Evolutionary conservation across 257 asterid species (phyloP), one percentile per base, ranked within the genome.

Genomic region (Primulina eburnea): DNA sequence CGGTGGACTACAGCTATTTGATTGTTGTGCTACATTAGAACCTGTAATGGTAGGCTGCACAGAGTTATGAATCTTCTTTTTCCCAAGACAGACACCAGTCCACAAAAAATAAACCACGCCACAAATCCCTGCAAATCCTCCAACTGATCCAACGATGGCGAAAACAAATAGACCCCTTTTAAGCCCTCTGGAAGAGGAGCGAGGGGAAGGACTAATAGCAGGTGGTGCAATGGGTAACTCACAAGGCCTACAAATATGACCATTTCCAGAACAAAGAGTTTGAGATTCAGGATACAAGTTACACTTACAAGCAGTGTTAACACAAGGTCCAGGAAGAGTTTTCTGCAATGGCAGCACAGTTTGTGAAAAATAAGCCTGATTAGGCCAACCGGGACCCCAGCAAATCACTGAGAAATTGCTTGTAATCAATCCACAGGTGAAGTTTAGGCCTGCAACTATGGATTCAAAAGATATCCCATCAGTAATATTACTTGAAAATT

Each of bases 371-470:
- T 73, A 69, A 65, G 65, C 73, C 43, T 20, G 80, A 65, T 66
- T 67, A 47, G 88, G 83, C 90, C 88, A 89, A 28, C 95, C 95
- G 4, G 86, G 82, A 3, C 97, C 97, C 97, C 96, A 91, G 79
- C 97, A 91, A 34, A 89, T 69, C 20, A 89, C 77, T 0, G 95
- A 84, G 40, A 91, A 84, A 79, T 89, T 84, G 72, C 76, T 76
- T 0, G 92, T 80, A 10, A 73, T 77, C 69, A 91, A 78, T 20
- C 97, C 97, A 61, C 97, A 91, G 32, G 89, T 85, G 74, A 87
- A 87, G 84, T 87, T 71, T 35, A 70, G 64, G 1, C 97, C 97
- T 26, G 97, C 87, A 64, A 77, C 81, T 35, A 91, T 84, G 2
- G 89, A 83, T 70, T 91, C 97, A 74, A 91, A 91, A 0, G 87